phyloP scores from a whole-genome alignment of 192 early-diverging fungal genomes.

The Coemansia sp. region DNA sequence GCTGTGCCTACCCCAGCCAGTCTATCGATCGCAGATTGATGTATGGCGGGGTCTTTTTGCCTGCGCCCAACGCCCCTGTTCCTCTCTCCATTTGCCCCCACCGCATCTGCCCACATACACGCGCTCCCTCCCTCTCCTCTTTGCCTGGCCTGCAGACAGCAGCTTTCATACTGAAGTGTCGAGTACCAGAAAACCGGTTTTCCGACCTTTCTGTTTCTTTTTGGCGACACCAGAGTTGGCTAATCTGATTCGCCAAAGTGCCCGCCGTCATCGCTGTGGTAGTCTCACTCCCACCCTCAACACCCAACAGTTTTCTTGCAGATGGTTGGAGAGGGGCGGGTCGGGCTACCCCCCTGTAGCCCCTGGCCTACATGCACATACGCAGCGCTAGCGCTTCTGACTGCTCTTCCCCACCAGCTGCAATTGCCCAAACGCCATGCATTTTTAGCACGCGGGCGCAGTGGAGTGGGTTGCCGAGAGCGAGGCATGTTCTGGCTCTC shows the following conservation, averaged over 20 bases:
- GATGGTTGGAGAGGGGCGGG: not conserved
- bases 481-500: not conserved
- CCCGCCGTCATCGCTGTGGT: not conserved
- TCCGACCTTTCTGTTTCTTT: not conserved
- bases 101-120: constrained; percentile 1
- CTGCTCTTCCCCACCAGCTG: constrained; percentile 5
- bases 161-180: not conserved
- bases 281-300: constrained; percentile 10
- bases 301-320: constrained; percentile 6
- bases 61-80: not conserved
- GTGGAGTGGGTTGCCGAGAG: not conserved
- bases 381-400: constrained; percentile 6
- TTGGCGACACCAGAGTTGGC: constrained; percentile 3
- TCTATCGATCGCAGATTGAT: constrained; percentile 30
- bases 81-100: constrained; percentile 1
- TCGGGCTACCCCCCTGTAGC: not conserved
- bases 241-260: constrained; percentile 2
- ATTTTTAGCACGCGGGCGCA: not conserved
- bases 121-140: constrained; percentile 7
- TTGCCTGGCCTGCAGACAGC: not conserved
- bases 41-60: constrained; percentile 2
- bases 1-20: constrained; percentile 7
- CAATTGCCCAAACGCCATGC: constrained; percentile 7
- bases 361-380: constrained; percentile 1
- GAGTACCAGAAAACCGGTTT: constrained; percentile 6